phyloP scores from a whole-genome alignment of 1,284 basidiomycete species.

The Ganoderma lingzhi region DNA sequence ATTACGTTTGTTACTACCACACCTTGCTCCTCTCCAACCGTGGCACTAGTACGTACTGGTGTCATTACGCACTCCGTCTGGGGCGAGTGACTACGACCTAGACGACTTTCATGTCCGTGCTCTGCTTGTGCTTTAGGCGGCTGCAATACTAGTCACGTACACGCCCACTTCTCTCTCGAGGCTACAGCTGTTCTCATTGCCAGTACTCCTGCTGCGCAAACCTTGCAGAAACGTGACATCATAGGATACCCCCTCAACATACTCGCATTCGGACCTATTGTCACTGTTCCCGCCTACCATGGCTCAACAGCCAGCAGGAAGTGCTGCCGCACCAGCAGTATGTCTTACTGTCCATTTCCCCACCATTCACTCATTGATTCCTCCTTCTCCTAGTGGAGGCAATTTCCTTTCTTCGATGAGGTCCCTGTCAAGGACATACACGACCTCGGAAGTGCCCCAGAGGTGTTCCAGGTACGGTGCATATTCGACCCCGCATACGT shows the following conservation, averaged over 20 bases:
- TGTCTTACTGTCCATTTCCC: constrained; percentile 31
- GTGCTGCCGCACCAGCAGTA: constrained; percentile 48
- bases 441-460: constrained; percentile 77
- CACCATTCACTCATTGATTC: not conserved
- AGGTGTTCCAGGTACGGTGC: constrained; percentile 73
- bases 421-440: constrained; percentile 82
- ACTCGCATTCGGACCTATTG: not conserved
- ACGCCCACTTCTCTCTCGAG: not conserved
- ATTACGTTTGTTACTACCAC: not conserved
- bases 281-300: constrained; percentile 2
- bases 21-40: not conserved
- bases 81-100: not conserved
- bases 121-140: not conserved
- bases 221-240: not conserved
- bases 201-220: not conserved
- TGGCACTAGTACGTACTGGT: too few species aligned
- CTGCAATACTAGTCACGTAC: not conserved
- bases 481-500: not conserved
- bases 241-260: not conserved
- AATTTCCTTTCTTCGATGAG: constrained; percentile 85
- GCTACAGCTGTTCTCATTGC: not conserved
- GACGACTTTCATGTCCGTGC: not conserved
- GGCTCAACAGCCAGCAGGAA: constrained; percentile 32
- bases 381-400: constrained; percentile 68
- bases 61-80: not conserved